Percentiles rank a stretch among this genome's conserved stretches.
Evolutionary conservation across 306 rosid genomes (phyloP).

Genomic region (Ormosia emarginata): DNA sequence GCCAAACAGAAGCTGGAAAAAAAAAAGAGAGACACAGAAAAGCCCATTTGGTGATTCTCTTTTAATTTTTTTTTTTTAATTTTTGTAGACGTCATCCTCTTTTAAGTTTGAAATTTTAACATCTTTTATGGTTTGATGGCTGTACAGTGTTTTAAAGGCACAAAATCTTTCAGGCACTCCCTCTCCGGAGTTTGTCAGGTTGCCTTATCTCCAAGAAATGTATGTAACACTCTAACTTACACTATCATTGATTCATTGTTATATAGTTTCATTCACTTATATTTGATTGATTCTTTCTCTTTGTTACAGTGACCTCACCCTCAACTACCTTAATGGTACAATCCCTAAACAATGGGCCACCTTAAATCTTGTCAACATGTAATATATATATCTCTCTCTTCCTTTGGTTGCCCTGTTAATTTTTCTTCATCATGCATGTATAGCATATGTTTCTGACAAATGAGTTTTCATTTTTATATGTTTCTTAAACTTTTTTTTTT

Average conservation of each 20-base stretch:
- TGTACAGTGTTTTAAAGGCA: slow-evolving; percentile 29
- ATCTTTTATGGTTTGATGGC: not conserved
- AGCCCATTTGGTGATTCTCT: too few relatives aligned
- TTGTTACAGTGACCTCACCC: slow-evolving; percentile 40
- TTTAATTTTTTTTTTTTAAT: too few relatives aligned
- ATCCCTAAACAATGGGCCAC: slow-evolving; percentile 52
- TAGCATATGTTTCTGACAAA: too few relatives aligned
- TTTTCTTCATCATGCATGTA: not conserved
- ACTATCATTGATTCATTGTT: not conserved
- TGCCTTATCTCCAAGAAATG: slow-evolving; percentile 50
- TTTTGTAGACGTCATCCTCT: too few relatives aligned
- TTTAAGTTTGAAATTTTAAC: not conserved
- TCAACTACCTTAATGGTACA: slow-evolving; percentile 61
- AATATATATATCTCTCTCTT: slow-evolving; percentile 2
- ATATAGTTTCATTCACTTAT: not conserved
- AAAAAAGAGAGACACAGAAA: too few relatives aligned
- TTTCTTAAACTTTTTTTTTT: not conserved
- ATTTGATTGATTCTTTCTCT: not conserved
- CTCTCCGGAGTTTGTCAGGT: slow-evolving; percentile 35
- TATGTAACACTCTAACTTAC: slow-evolving; percentile 6
- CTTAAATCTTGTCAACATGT: slow-evolving; percentile 44
- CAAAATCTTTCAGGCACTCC: slow-evolving; percentile 47
- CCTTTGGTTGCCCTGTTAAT: not conserved
- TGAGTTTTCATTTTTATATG: too few relatives aligned
- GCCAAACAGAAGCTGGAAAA: too few relatives aligned